Conservation (phyloP, 768 basidiomycete genomes). For the Xerocomus spinulosus region DNA sequence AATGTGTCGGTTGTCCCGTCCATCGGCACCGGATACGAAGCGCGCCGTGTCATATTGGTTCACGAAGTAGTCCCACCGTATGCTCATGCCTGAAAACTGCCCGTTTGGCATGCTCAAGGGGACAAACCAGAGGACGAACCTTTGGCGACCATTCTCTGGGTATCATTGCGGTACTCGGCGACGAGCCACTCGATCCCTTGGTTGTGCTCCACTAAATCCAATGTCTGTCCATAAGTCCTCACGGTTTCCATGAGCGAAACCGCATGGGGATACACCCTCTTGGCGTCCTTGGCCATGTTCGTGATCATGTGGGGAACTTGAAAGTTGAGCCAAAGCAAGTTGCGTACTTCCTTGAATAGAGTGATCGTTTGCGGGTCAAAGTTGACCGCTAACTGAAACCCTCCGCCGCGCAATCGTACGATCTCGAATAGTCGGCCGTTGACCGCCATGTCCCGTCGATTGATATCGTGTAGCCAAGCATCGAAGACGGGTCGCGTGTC, state of each 20-base stretch:
- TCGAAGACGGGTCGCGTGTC: constrained; percentile 93
- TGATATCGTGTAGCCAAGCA: constrained; percentile 96
- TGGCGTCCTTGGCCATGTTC: constrained; percentile 98
- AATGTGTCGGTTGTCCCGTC: constrained; percentile 81
- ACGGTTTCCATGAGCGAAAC: constrained; percentile 99
- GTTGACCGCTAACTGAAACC: constrained; percentile 88
- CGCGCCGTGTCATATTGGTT: constrained; percentile 86
- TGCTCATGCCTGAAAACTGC: constrained; percentile 69
- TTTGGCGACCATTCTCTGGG: constrained; percentile 87
- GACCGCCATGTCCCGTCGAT: constrained; percentile 86
- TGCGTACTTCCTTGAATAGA: constrained; percentile 96
- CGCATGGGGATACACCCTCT: constrained; percentile 96
- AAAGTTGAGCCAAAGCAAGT: constrained; percentile 93
- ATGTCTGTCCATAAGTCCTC: constrained; percentile 93
- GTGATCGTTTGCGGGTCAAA: constrained; percentile 99
- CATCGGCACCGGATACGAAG: constrained; percentile 70
- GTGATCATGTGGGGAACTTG: constrained; percentile 91
- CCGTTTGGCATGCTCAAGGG: not conserved
- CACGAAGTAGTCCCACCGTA: constrained; percentile 96
- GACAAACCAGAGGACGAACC: constrained; percentile 45
- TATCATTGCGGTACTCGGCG: constrained; percentile 90
- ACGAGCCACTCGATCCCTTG: constrained; percentile 92
- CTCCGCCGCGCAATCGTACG: constrained; percentile 65
- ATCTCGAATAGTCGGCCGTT: constrained; percentile 93
- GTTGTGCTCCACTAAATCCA: constrained; percentile 87